Conservation (phyloP, 2,329 filamentous ascomycete genomes). For the Rutstroemia sp. region DNA sequence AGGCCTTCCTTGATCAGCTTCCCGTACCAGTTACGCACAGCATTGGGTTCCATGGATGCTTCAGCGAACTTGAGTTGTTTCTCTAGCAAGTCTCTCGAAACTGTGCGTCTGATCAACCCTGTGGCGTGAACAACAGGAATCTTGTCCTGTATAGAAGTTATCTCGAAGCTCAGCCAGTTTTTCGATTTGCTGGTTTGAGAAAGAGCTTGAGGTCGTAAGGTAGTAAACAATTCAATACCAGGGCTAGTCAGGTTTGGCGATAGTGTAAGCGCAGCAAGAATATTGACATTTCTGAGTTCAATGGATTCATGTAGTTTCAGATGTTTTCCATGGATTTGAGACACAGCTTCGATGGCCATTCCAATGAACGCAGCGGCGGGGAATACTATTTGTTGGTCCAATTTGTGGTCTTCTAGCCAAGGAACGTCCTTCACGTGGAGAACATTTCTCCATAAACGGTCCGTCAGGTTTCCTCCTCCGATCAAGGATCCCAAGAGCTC, state of each 20-base stretch:
- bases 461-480: slow-evolving; percentile 13
- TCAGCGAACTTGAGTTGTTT: background rate
- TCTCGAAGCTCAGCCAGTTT: background rate
- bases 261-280: background rate
- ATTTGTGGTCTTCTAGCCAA: slow-evolving; percentile 44
- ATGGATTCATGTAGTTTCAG: background rate
- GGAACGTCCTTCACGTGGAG: slow-evolving; percentile 35
- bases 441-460: slow-evolving; percentile 28
- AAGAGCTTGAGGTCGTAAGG: background rate
- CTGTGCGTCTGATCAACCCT: background rate
- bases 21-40: background rate
- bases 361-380: slow-evolving; percentile 27
- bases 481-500: slow-evolving; percentile 39
- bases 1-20: background rate
- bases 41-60: background rate
- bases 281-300: background rate
- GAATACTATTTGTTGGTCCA: slow-evolving; percentile 43
- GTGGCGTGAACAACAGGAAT: background rate
- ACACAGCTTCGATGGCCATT: slow-evolving; percentile 14
- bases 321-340: slow-evolving; percentile 4
- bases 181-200: background rate
- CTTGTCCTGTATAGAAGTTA: background rate
- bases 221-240: background rate
- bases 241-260: background rate
- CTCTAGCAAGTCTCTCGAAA: background rate